Evolutionary conservation across 306 rosid genomes (phyloP).

Genomic region (Cicer yamashitae): DNA sequence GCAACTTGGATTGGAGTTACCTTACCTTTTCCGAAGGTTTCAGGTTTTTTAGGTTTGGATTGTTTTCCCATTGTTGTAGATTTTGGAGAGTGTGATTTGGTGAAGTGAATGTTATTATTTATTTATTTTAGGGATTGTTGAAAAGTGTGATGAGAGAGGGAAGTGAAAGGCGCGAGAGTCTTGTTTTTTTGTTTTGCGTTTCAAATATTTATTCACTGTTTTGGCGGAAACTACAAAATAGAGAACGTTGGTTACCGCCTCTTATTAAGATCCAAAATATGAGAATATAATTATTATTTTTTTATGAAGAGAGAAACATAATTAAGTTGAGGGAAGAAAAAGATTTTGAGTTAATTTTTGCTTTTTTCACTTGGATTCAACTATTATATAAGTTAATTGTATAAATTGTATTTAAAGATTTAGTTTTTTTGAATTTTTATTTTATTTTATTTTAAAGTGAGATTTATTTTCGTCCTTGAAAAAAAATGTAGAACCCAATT

Average conservation of each 20-base stretch:
- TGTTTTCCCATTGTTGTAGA: constrained; percentile 64
- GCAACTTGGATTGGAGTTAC: constrained; percentile 81
- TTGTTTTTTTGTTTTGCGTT: background rate
- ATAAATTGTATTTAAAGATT: too few species aligned
- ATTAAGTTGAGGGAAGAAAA: too few species aligned
- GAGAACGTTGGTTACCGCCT: background rate
- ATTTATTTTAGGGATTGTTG: background rate
- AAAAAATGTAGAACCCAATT: too few species aligned
- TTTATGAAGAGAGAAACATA: too few species aligned
- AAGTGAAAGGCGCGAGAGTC: background rate
- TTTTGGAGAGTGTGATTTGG: background rate
- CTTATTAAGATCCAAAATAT: too few species aligned
- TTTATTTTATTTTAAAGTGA: too few species aligned
- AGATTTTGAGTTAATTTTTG: too few species aligned
- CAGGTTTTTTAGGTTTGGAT: constrained; percentile 55
- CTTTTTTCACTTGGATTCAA: too few species aligned
- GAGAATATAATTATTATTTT: too few species aligned
- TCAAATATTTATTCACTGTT: background rate
- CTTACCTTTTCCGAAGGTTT: constrained; percentile 55
- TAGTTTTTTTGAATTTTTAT: too few species aligned
- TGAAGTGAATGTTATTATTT: background rate
- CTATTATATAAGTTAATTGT: too few species aligned
- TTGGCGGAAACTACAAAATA: constrained; percentile 11
- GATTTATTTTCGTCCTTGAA: too few species aligned
- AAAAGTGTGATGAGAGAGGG: background rate